A percentile compares a stretch with the other conserved stretches of the same genome.
phyloP scores from a whole-genome alignment of 2,329 filamentous ascomycete genomes.

The Exophiala oligosperma region DNA sequence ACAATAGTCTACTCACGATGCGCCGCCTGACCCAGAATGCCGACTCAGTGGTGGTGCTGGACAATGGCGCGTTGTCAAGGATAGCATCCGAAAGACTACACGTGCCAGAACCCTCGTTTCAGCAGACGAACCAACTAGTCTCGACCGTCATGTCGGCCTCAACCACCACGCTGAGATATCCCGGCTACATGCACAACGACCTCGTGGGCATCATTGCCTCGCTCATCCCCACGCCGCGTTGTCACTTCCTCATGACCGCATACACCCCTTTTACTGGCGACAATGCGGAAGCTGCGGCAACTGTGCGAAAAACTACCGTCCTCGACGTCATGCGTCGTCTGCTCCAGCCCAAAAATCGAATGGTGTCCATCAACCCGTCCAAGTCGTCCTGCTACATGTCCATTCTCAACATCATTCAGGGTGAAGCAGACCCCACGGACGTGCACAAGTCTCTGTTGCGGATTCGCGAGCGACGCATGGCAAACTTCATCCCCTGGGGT shows the following conservation, averaged over 20 bases:
- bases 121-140: conserved; percentile 95
- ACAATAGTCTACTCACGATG: conserved; percentile 94
- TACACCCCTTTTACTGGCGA: conserved; percentile 98
- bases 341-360: conserved; percentile 96
- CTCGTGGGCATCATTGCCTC: conserved; percentile 95
- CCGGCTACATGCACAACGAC: conserved; percentile 99
- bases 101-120: conserved; percentile 91
- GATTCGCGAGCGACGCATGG: conserved; percentile 89
- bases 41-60: conserved; percentile 94
- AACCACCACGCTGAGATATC: conserved; percentile 93
- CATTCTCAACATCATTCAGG: conserved; percentile 98
- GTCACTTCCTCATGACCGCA: conserved; percentile 97
- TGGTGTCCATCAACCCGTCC: conserved; percentile 93
- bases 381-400: conserved; percentile 99
- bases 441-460: conserved; percentile 96
- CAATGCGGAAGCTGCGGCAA: conserved; percentile 95
- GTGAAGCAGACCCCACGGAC: conserved; percentile 95
- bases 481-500: conserved; percentile 97
- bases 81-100: conserved; percentile 94
- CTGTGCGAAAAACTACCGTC: conserved; percentile 95
- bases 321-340: conserved; percentile 95
- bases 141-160: conserved; percentile 98
- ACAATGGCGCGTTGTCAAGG: conserved; percentile 89
- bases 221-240: conserved; percentile 91
- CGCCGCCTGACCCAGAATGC: conserved; percentile 90